Evolutionary conservation across 495 filamentous ascomycete genomes (phyloP).

Genomic region (Chaetomidium leptoderma): DNA sequence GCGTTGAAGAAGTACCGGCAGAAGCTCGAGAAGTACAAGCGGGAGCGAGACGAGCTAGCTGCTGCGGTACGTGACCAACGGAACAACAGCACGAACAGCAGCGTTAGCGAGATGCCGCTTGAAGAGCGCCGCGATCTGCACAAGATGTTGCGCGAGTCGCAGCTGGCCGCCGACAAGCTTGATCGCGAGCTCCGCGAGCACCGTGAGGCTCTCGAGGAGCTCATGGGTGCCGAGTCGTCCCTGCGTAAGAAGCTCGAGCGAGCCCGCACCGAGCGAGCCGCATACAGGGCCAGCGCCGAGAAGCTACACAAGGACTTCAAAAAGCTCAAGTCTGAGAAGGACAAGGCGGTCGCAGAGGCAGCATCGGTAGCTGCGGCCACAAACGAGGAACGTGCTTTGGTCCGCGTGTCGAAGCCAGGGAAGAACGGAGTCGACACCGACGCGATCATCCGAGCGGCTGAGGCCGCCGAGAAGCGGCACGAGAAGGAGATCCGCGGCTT

Average conservation of each 20-base stretch:
- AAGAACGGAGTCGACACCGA: slow-evolving; percentile 31
- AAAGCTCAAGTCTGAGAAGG: slow-evolving; percentile 37
- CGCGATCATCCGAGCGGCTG: slow-evolving; percentile 47
- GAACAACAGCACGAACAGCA: slow-evolving; percentile 29
- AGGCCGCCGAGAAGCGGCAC: slow-evolving; percentile 58
- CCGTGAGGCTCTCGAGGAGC: slow-evolving; percentile 34
- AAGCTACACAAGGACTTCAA: slow-evolving; percentile 42
- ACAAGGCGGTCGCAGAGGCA: slow-evolving; percentile 29
- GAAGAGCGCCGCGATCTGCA: slow-evolving; percentile 61
- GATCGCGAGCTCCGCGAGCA: slow-evolving; percentile 42
- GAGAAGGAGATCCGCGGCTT: slow-evolving; percentile 78
- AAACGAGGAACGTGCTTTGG: slow-evolving; percentile 19
- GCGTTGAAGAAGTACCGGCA: slow-evolving; percentile 53
- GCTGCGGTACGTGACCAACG: slow-evolving; percentile 30
- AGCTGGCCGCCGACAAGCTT: slow-evolving; percentile 48
- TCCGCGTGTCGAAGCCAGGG: slow-evolving; percentile 5
- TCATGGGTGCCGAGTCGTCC: slow-evolving; percentile 29
- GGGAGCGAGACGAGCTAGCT: slow-evolving; percentile 34
- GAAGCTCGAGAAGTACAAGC: slow-evolving; percentile 47
- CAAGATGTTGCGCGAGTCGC: slow-evolving; percentile 62
- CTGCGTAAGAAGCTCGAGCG: slow-evolving; percentile 47
- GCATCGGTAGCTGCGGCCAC: slow-evolving; percentile 20
- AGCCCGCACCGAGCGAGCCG: slow-evolving; percentile 41
- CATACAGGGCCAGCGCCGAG: slow-evolving; percentile 42
- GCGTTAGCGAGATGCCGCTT: slow-evolving; percentile 31